Percentiles rank a stretch among this genome's conserved stretches.
phyloP scores from a whole-genome alignment of 75 land plant species.

The Ceratopteris richardii region DNA sequence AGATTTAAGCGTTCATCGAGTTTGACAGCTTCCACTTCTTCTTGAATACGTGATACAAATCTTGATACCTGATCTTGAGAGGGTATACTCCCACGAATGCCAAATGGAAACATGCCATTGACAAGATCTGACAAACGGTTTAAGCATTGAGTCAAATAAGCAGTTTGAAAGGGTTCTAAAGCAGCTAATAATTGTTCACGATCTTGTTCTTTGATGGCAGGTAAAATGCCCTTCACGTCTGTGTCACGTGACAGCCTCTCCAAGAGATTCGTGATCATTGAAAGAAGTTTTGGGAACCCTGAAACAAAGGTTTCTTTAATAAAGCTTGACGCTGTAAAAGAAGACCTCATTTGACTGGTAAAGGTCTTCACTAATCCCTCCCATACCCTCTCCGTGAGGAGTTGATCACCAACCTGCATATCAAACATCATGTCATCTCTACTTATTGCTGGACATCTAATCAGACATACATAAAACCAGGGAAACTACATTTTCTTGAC shows the following conservation, averaged over 20 bases:
- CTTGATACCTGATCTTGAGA: conserved; percentile 85
- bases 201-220: conserved; percentile 72
- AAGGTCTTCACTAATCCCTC: conserved; percentile 87
- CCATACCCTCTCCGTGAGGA: conserved; percentile 92
- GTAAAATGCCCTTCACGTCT: conserved; percentile 78
- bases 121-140: conserved; percentile 81
- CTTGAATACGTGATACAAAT: conserved; percentile 78
- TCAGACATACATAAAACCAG: no score
- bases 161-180: conserved; percentile 76
- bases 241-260: conserved; percentile 85
- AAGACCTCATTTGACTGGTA: conserved; percentile 92
- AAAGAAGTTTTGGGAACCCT: conserved; percentile 81
- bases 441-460: no score
- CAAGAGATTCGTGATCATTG: conserved; percentile 68
- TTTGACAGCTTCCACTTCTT: conserved; percentile 92
- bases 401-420: conserved; percentile 75
- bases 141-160: conserved; percentile 59
- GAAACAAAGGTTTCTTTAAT: conserved; percentile 81
- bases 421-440: not conserved
- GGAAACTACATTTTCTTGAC: no score
- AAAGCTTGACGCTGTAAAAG: conserved; percentile 92
- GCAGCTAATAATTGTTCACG: conserved; percentile 70
- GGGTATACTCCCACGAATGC: conserved; percentile 73
- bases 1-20: conserved; percentile 70
- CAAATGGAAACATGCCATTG: conserved; percentile 70